phyloP scores from a whole-genome alignment of 805 yeast genomes.

The Spathaspora girioi region DNA sequence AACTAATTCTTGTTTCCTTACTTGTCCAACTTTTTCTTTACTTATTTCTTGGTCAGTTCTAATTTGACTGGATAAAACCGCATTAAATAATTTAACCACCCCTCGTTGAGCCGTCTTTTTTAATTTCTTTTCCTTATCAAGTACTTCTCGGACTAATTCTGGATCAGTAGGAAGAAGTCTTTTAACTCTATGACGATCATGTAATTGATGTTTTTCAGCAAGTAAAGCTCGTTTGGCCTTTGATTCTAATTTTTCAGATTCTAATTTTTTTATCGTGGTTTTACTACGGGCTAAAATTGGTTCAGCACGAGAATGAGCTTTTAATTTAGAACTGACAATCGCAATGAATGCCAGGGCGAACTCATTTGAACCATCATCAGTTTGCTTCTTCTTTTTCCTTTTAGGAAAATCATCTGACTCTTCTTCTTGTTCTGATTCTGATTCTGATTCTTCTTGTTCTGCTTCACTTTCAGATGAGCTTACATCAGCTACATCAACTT shows the following conservation, averaged over 20 bases:
- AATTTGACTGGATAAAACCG: conserved; percentile 74
- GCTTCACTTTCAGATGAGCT: conserved; percentile 4
- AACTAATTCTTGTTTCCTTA: conserved; percentile 56
- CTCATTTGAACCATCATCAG: conserved; percentile 67
- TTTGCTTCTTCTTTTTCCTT: conserved; percentile 50
- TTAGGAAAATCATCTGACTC: conserved; percentile 31
- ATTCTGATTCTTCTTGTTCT: not conserved
- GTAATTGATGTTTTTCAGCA: conserved; percentile 64
- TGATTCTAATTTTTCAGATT: conserved; percentile 75
- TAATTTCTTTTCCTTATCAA: conserved; percentile 66
- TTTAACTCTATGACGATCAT: conserved; percentile 64
- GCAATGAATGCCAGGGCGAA: conserved; percentile 85
- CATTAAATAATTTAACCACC: conserved; percentile 80
- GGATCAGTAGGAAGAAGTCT: conserved; percentile 68
- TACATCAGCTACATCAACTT: conserved; percentile 20
- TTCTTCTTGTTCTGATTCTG: conserved; percentile 11
- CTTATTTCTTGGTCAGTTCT: conserved; percentile 49
- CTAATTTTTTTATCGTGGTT: conserved; percentile 63
- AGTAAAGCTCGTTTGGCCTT: conserved; percentile 72
- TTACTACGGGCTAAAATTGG: conserved; percentile 89
- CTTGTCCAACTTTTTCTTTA: conserved; percentile 42
- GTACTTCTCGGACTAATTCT: conserved; percentile 49
- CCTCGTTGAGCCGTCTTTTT: conserved; percentile 86
- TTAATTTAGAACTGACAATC: conserved; percentile 77
- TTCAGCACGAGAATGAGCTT: conserved; percentile 84